phyloP scores from a whole-genome alignment of 257 asterid genomes.

The Parsonsia alboflavescens region DNA sequence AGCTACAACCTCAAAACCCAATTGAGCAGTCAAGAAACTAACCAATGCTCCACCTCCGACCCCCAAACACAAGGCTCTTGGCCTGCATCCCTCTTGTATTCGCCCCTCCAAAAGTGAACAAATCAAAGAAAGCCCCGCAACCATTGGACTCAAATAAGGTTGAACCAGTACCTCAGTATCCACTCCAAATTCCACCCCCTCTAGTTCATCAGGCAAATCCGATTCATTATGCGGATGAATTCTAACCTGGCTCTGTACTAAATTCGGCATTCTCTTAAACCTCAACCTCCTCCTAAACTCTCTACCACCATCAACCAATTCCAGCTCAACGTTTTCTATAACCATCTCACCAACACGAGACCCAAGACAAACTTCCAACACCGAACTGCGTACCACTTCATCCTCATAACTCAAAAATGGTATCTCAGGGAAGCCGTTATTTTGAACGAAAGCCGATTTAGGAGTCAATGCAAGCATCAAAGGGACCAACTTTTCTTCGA shows the following conservation, averaged over 20 bases:
- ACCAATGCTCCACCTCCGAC: slow-evolving; percentile 92
- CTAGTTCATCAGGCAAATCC: slow-evolving; percentile 26
- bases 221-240: slow-evolving; percentile 32
- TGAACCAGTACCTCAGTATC: slow-evolving; percentile 56
- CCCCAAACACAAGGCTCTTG: slow-evolving; percentile 72
- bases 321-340: slow-evolving; percentile 69
- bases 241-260: slow-evolving; percentile 65
- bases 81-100: slow-evolving; percentile 33
- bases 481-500: slow-evolving; percentile 33
- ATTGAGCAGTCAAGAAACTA: slow-evolving; percentile 41
- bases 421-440: slow-evolving; percentile 38
- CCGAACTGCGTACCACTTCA: slow-evolving; percentile 40
- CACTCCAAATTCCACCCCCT: slow-evolving; percentile 38
- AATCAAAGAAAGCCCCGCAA: slow-evolving; percentile 59
- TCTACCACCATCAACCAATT: slow-evolving; percentile 20
- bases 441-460: slow-evolving; percentile 36
- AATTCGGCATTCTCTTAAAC: slow-evolving; percentile 87
- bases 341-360: slow-evolving; percentile 64
- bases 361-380: slow-evolving; percentile 61
- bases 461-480: slow-evolving; percentile 59
- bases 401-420: slow-evolving; percentile 63
- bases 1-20: slow-evolving; percentile 65
- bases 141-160: slow-evolving; percentile 81
- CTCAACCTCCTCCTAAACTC: slow-evolving; percentile 86
- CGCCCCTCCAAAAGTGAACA: slow-evolving; percentile 33